Conservation (phyloP, 768 basidiomycete genomes). For the Hortiboletus flavorubellus region DNA sequence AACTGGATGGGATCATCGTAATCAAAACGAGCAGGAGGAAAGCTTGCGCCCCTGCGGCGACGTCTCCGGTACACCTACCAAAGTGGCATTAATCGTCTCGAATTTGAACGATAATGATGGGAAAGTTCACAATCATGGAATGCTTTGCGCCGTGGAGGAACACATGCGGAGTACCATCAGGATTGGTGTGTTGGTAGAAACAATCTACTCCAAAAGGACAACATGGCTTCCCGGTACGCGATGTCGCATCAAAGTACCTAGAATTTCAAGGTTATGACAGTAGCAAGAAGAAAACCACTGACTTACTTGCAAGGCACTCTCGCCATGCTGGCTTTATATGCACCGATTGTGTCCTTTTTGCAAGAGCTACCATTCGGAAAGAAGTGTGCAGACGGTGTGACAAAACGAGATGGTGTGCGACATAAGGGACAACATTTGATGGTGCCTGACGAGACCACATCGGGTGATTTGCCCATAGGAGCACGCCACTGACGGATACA, state of each 20-base stretch:
- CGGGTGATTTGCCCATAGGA: slow-evolving; percentile 48
- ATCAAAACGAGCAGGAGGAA: slow-evolving; percentile 28
- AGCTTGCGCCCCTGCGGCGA: slow-evolving; percentile 17
- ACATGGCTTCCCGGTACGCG: slow-evolving; percentile 41
- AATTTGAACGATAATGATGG: slow-evolving; percentile 31
- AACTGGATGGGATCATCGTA: slow-evolving; percentile 36
- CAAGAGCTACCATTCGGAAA: slow-evolving; percentile 50
- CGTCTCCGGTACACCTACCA: slow-evolving; percentile 26
- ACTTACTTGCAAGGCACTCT: slow-evolving; percentile 65
- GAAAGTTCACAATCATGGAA: slow-evolving; percentile 48
- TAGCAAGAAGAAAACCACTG: neutral
- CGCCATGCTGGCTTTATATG: slow-evolving; percentile 73
- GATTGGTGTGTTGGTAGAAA: slow-evolving; percentile 70
- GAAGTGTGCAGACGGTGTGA: slow-evolving; percentile 72
- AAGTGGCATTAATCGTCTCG: neutral
- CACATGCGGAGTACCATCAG: slow-evolving; percentile 59
- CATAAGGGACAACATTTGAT: slow-evolving; percentile 82
- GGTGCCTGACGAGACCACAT: slow-evolving; percentile 51
- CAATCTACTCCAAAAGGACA: slow-evolving; percentile 83
- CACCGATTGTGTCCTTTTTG: slow-evolving; percentile 49
- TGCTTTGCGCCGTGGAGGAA: slow-evolving; percentile 54
- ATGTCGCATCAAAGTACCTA: slow-evolving; percentile 63
- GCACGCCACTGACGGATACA: slow-evolving; percentile 81
- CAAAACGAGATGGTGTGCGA: slow-evolving; percentile 60
- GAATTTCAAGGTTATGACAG: neutral